Base-by-base conservation (phyloP, 202 grass and related monocot species). In the Panicum virgatum region DNA sequence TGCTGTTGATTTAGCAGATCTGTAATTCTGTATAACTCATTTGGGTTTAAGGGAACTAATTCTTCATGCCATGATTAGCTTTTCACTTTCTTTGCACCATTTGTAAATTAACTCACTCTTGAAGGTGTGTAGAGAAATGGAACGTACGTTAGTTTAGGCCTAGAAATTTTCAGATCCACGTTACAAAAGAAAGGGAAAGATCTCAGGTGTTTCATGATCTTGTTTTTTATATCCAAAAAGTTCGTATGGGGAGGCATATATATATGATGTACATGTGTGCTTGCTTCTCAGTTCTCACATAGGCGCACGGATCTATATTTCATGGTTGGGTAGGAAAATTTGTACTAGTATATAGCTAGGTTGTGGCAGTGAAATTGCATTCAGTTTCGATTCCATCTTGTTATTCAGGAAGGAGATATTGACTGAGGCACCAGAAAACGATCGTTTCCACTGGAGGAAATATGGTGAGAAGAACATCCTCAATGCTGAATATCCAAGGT, bases 391-490 rank as follows among this genome's bases (percentile, higher is more conserved):
- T 63, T 53, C 19, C 32, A 26, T 72, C 32, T 37, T 58, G 20
- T 29, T 80, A 58, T 71, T 47, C 45, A 89, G 87, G 12, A 76
- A 45, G 72, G 80, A 85, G 44, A 79, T 82, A 46, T 10, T 79
- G 6, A 88, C 81, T 11, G 50, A 80, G 18, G 56, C 72, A 60
- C 87, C 84, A 50, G 77, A 90, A 72, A 86, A 93, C 16, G 90
- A 97, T 50, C 52, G 39, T 48, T 84, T 78, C 66, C 84, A 90
- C 53, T 93, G 93, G 93, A 89, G 93, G 44, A 97, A 97, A 76
- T 97, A 97, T 84, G 93, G 93, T 0, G 90, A 97, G 86, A 97
- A 93, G 82, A 90, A 85, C 0, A 93, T 97, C 54, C 76, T 87
- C n/a, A 61, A 88, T 46, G 69, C 65, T 72, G 67, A 81, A 29